Evolutionary conservation across 2,329 filamentous ascomycete genomes (phyloP).

Genomic region (Trichophaea hybrida): DNA sequence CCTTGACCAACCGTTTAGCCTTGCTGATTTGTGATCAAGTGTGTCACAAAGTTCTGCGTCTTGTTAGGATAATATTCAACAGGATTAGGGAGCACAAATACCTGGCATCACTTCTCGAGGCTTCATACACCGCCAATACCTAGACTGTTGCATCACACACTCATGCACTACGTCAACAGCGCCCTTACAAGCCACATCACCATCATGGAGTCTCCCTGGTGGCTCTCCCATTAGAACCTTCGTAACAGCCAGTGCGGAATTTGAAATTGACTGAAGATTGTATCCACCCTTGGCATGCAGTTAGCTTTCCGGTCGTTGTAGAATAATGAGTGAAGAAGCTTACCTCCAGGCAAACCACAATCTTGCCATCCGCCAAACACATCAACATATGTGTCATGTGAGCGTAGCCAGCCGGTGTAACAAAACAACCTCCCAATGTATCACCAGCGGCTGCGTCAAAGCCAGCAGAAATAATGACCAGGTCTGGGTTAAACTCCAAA

Average conservation of each 20-base stretch:
- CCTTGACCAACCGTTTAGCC: constrained; percentile 1
- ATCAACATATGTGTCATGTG: constrained; percentile 99
- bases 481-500: constrained; percentile 79
- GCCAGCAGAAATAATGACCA: constrained; percentile 88
- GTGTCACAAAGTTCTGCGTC: constrained; percentile 3
- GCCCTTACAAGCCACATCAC: constrained; percentile 36
- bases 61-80: background rate
- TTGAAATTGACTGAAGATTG: constrained; percentile 81
- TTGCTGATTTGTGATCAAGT: background rate
- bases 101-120: constrained; percentile 31
- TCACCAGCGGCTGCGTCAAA: constrained; percentile 94
- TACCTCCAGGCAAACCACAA: constrained; percentile 77
- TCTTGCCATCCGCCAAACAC: constrained; percentile 76
- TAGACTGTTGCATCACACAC: constrained; percentile 45
- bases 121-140: constrained; percentile 79
- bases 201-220: constrained; percentile 44
- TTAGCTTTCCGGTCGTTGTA: background rate
- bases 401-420: constrained; percentile 79
- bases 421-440: constrained; percentile 80
- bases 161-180: constrained; percentile 44
- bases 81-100: constrained; percentile 3
- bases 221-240: constrained; percentile 91
- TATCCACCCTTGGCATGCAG: constrained; percentile 53
- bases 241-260: constrained; percentile 80
- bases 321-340: background rate